Conservation (phyloP, 2,329 filamentous ascomycete genomes). For the Arthroderma sp. region DNA sequence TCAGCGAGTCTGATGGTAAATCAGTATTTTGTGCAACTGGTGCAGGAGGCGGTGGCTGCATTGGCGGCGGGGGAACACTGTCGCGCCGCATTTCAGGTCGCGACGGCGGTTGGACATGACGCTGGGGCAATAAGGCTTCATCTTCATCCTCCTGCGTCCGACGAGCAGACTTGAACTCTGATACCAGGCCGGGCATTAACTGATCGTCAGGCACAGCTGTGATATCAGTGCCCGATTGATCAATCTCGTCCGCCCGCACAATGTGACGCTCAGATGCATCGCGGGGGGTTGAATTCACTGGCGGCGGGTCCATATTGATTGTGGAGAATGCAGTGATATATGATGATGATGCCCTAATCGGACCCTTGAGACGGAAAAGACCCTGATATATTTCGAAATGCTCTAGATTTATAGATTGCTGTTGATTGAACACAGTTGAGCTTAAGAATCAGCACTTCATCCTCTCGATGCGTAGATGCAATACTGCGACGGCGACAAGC, state of each 20-base stretch:
- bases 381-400: too few species aligned
- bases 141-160: conserved; percentile 10
- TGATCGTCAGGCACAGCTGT: conserved; percentile 32
- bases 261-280: conserved; percentile 25
- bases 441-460: too few species aligned
- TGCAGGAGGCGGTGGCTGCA: conserved; percentile 34
- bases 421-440: too few species aligned
- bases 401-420: too few species aligned
- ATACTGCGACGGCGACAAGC: too few species aligned
- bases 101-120: conserved; percentile 12
- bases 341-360: too few species aligned
- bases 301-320: background rate
- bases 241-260: conserved; percentile 38
- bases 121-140: conserved; percentile 9
- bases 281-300: background rate
- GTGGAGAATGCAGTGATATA: too few species aligned
- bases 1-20: conserved; percentile 52
- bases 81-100: conserved; percentile 28
- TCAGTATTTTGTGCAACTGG: conserved; percentile 25
- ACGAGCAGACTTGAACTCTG: conserved; percentile 18
- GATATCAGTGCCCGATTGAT: conserved; percentile 36
- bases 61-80: conserved; percentile 23
- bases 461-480: too few species aligned
- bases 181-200: conserved; percentile 28
- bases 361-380: too few species aligned